These are phyloP conservation scores for Cordyceps cicadae DNA, from an alignment of 2,329 filamentous ascomycete species.

Conservation along the genomic window DNA sequence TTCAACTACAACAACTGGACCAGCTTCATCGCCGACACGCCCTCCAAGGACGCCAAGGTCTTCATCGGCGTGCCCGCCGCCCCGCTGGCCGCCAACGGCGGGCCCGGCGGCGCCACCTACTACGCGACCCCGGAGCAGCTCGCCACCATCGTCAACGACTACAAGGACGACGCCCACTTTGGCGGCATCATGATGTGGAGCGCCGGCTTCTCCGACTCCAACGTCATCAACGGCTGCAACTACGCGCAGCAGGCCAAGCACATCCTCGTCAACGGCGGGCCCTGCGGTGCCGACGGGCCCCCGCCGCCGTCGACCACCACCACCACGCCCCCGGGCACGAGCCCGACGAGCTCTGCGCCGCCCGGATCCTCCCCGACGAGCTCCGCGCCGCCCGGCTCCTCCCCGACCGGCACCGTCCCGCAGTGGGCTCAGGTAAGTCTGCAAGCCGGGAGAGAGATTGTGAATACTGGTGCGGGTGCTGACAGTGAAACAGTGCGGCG, in stretches of 20 bases:
- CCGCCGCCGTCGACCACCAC: slow-evolving; percentile 5
- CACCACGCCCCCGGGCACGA: not conserved
- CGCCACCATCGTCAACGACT: slow-evolving; percentile 21
- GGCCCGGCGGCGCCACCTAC: slow-evolving; percentile 23
- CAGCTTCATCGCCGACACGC: slow-evolving; percentile 18
- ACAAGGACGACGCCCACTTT: slow-evolving; percentile 23
- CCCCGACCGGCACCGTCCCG: not conserved
- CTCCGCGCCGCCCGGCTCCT: slow-evolving; percentile 5
- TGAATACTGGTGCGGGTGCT: not conserved
- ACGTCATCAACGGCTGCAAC: slow-evolving; percentile 27
- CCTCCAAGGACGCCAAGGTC: slow-evolving; percentile 20
- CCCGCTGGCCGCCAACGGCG: slow-evolving; percentile 27
- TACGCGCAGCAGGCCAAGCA: slow-evolving; percentile 32
- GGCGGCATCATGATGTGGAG: slow-evolving; percentile 35
- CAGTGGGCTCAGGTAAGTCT: slow-evolving; percentile 12
- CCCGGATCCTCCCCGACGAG: slow-evolving; percentile 5
- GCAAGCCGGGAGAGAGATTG: not conserved
- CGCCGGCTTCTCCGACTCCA: slow-evolving; percentile 31
- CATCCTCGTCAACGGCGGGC: slow-evolving; percentile 21
- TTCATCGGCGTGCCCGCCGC: slow-evolving; percentile 24
- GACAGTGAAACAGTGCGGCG: slow-evolving; percentile 4
- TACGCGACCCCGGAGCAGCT: slow-evolving; percentile 26
- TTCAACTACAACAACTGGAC: slow-evolving; percentile 21
- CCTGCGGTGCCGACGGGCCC: slow-evolving; percentile 9
- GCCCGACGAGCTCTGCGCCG: slow-evolving; percentile 4